phyloP scores from a whole-genome alignment of 148 eudicot species.

The Fagopyrum esculentum region DNA sequence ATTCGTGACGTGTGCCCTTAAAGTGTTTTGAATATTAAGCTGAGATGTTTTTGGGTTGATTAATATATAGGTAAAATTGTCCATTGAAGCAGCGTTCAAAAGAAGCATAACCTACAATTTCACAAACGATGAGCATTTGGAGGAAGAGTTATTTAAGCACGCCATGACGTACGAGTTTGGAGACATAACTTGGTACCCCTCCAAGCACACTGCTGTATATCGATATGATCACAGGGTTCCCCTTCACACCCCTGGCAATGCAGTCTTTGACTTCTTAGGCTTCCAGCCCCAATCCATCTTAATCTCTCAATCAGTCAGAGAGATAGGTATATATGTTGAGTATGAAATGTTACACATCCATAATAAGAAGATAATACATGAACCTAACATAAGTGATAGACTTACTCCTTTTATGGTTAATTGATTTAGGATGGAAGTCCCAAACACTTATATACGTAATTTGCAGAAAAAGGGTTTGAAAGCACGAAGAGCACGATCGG shows the following conservation, averaged over 20 bases:
- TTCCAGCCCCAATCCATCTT: constrained; percentile 56
- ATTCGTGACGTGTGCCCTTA: too few relatives aligned
- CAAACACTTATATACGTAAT: too few relatives aligned
- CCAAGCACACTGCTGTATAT: constrained; percentile 52
- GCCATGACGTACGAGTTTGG: constrained; percentile 66
- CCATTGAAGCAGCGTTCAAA: constrained; percentile 56
- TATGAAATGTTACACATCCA: too few relatives aligned
- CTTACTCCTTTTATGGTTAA: too few relatives aligned
- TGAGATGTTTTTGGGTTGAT: too few relatives aligned
- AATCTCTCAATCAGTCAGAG: constrained; percentile 41
- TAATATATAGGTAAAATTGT: constrained; percentile 43
- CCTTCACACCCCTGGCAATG: constrained; percentile 47
- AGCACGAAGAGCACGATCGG: constrained; percentile 33
- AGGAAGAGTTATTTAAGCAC: constrained; percentile 37
- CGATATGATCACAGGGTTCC: constrained; percentile 58
- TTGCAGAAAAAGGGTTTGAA: constrained; percentile 55
- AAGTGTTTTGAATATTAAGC: too few relatives aligned
- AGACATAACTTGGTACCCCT: constrained; percentile 84
- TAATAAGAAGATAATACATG: too few relatives aligned
- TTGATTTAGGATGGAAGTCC: too few relatives aligned
- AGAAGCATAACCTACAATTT: constrained; percentile 62
- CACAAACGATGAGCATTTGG: constrained; percentile 46
- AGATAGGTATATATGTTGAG: constrained; percentile 31
- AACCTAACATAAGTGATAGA: background rate
- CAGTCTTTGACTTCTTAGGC: constrained; percentile 64